Evolutionary conservation across 495 filamentous ascomycete genomes (phyloP), one percentile per base, ranked within the genome.

Genomic region (Penicillium mononematosum): DNA sequence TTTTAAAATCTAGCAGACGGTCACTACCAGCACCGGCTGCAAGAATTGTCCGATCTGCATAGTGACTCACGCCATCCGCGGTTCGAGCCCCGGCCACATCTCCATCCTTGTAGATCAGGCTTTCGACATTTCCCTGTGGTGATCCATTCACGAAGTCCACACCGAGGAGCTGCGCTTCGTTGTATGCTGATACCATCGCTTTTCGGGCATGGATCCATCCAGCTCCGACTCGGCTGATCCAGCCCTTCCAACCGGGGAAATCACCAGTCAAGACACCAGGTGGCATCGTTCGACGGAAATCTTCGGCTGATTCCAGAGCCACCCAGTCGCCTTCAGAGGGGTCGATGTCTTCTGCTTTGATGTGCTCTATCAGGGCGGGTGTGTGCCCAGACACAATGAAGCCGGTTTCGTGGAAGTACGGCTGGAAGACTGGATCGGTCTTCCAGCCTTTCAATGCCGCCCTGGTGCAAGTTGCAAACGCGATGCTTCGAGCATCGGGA

Each of bases 201-300:
- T 73, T 74, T 8, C 66, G 62, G 0, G 81, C 79, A 55, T 75
- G 74, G 1, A 81, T 75, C 81, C 80, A 83, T 12, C 81, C 81
- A 0, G 79, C 75, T 17, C 74, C 72, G 3, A 55, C 55, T 14
- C 71, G 59, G 45, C 72, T 78, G 19, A 72, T 67, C 63, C 72
- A 79, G 14, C 81, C 81, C 53, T 76, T 77, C 81, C 81, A 83
- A 0, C 67, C 66, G 0, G 71, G 74, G 46, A 83, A 82, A 0
- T 73, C 62, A 0, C 81, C 81, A 0, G 78, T 81, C 32, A 81
- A 55, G 2, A 82, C 68, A 2, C 79, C 80, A 9, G 72, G 27
- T 0, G 80, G 79, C 81, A 83, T 83, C 4, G 78, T 80, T 8
- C 58, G 64, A 3, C 69, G 74, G 45, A 83, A 83, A 11, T 76